Evolutionary conservation across 2,329 filamentous ascomycete genomes (phyloP), one percentile per base, ranked within the genome.

Genomic region (Penicillium hesseltinei): DNA sequence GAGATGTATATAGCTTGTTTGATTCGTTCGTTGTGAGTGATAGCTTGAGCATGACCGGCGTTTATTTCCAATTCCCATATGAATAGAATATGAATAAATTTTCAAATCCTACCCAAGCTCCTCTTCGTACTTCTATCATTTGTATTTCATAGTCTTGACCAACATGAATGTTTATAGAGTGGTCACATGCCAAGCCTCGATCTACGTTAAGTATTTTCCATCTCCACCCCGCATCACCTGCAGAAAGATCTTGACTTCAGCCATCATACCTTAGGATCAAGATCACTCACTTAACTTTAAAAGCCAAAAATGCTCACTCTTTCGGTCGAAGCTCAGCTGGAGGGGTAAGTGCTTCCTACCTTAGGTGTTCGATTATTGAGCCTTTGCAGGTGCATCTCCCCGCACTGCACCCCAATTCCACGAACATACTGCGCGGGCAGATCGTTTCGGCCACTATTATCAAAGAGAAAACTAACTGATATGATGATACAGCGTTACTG

Each of bases 401-500:
- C 57, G 56, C 58, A 62, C 57, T 33, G 33, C 45, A 31, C 31
- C 48, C 42, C 52, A 53, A 46, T 42, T 36, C 6, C 40, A 38
- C 40, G 38, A 49, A 39, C 23, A 39, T n/a, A 27, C 21, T n/a
- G 44, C 29, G 33, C 38, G 29, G 51, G 44, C 49, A 42, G n/a
- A 45, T 48, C 25, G 25, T 51, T 35, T 49, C 25, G 13, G n/a
- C 42, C 11, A 19, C 5, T 9, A 7, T 8, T 29, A 31, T 54
- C 13, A 35, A 39, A 50, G 25, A 49, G 21, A 19, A 23, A 25
- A 44, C 10, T 17, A 48, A 31, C 62, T 64, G 52, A 66, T 51
- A 43, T 51, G 5, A 19, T 42, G 58, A 36, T 42, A 21, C 68
- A 97, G 94, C 45, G 92, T 99, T 59, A 97, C 92, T 59, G 89